Evolutionary conservation across 2,329 filamentous ascomycete genomes (phyloP), one percentile per base, ranked within the genome.

Genomic region (Fusarium annulatum): DNA sequence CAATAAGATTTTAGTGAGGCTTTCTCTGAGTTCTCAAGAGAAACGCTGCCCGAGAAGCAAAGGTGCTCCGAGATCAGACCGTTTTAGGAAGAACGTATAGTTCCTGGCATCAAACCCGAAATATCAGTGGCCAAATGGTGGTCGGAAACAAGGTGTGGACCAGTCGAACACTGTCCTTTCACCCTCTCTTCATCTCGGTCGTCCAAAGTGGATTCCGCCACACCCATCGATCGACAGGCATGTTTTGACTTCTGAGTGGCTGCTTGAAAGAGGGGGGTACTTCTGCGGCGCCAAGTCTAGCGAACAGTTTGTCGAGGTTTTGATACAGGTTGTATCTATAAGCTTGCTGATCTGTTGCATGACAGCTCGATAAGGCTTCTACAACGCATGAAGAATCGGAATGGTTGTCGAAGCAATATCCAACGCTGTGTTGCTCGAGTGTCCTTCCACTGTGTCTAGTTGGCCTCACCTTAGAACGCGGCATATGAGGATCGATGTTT

Each of bases 181-280:
- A 57, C 55, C 63, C 62, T 63, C 64, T 73, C 61, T 72, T 77
- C 73, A 77, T 78, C 73, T 78, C 76, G 69, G 73, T 71, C 66
- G 67, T 73, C 67, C 23, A 74, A 69, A 76, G 74, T 73, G 74
- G 76, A 55, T 70, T 58, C 71, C 62, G 72, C 71, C 68, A 59
- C 63, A 73, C 58, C 58, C 64, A 67, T 57, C 69, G 73, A 78
- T 77, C 72, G 61, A 53, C 72, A 67, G 43, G 67, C 48, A 53
- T 38, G 53, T 57, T 65, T 64, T 65, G 61, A 51, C 45, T 42
- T 64, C 61, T 73, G 49, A 72, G 67, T 69, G 72, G 75, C 57
- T 68, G 62, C 48, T 61, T 53, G 57, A 59, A 52, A 33, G 57
- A 61, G 49, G 68, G 63, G 59, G 34, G 33, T 28, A 34, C 46